Conservation (phyloP, 2,329 filamentous ascomycete species). For the Nothomitra cinnamomea region DNA sequence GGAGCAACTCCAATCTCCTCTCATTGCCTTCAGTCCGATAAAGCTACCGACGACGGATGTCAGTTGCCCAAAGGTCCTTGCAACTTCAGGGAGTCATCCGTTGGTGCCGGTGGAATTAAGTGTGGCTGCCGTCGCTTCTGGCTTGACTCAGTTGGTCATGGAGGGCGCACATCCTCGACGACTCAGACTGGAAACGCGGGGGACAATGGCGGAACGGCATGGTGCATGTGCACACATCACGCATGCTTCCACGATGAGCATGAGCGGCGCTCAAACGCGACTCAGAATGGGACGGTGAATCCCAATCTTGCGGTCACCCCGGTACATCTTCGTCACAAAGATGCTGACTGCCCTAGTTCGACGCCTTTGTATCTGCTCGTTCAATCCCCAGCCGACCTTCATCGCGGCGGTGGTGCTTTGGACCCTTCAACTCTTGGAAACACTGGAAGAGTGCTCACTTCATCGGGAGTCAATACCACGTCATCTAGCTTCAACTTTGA, state of each 20-base stretch:
- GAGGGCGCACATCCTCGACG: conserved; percentile 14
- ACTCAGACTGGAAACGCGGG: conserved; percentile 6
- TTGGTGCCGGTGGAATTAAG: conserved; percentile 23
- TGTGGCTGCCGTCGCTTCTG: conserved; percentile 39
- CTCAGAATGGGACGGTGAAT: background rate
- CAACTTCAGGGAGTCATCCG: conserved; percentile 31
- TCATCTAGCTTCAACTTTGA: background rate
- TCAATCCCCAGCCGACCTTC: background rate
- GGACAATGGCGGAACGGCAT: conserved; percentile 18
- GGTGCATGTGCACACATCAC: conserved; percentile 39
- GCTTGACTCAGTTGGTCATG: conserved; percentile 19
- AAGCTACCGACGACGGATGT: background rate
- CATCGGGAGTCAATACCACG: background rate
- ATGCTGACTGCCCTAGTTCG: background rate
- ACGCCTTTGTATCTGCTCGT: background rate
- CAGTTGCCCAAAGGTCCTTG: conserved; percentile 32
- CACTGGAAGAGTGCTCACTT: background rate
- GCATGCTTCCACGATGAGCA: conserved; percentile 33
- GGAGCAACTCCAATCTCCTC: background rate
- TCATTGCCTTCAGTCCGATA: background rate
- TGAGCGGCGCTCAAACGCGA: background rate
- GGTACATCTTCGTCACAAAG: background rate
- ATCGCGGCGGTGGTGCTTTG: background rate
- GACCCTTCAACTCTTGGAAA: background rate
- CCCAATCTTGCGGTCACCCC: background rate